Evolutionary conservation across 306 rosid species (phyloP), one percentile per base, ranked within the genome.

Genomic region (Amphicarpaea edgeworthii): DNA sequence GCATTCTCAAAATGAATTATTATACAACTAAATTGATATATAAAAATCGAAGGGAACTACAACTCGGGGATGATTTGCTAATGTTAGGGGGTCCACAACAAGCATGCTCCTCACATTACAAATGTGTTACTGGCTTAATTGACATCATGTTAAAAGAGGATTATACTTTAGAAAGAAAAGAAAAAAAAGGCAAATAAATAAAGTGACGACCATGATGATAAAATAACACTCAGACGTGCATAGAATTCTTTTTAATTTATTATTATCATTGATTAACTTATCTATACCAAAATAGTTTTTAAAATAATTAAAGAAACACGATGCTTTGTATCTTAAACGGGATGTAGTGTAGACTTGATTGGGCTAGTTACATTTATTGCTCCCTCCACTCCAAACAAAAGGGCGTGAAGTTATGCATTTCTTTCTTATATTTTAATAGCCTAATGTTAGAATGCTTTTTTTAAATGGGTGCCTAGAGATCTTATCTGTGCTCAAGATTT

Each of bases 361-460:
- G 75, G 78, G 77, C 83, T 78, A n/a, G n/a, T n/a, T n/a, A n/a
- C 67, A 80, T 82, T 74, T 66, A 85, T 84, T 86, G 97, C 88
- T 85, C 93, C 97, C 97, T 87, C 85, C 92, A 81, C 79, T 83
- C 86, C 91, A 86, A 85, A 89, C 97, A 87, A 76, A n/a, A 77
- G 72, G 79, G 88, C 87, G 82, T 85, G 93, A 85, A 73, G 78
- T 73, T 68, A 63, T 77, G 81, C 14, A 32, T 34, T 30, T 30
- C 32, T n/a, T 34, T 34, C 5, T 70, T 68, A 20, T 51, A 75
- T 67, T 82, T 68, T 30, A 30, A 30, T 30, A 23, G 15, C 3
- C 21, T 5, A 15, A 7, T 67, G 3, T 11, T 43, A 45, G 41
- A 63, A 70, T 51, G 24, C 49, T 50, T 70, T 40, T 40, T 50